These are phyloP conservation scores for Eucalyptus marginata DNA, from an alignment of 345 rosid species.

Conservation along the genomic window DNA sequence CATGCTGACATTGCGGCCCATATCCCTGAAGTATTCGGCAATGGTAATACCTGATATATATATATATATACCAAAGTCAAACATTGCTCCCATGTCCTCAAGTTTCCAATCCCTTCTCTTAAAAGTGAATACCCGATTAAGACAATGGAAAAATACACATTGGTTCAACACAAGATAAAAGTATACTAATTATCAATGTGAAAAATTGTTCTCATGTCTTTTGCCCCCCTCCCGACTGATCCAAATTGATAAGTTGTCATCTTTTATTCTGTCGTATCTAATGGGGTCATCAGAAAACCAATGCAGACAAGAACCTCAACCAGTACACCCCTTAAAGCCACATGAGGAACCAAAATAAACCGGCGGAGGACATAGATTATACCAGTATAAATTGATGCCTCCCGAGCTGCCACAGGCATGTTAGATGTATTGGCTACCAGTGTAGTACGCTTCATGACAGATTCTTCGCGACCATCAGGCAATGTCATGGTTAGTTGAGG, in stretches of 20 bases:
- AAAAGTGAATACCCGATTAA: background rate
- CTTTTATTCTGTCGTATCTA: background rate
- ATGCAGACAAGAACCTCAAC: background rate
- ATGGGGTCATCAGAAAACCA: background rate
- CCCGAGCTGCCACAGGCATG: slow-evolving; percentile 99
- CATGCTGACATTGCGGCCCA: slow-evolving; percentile 99
- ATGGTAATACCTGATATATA: slow-evolving; percentile 74
- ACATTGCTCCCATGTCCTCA: background rate
- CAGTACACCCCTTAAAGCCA: background rate
- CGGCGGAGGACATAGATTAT: background rate
- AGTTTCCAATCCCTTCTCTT: background rate
- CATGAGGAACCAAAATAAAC: background rate
- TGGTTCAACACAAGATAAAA: background rate
- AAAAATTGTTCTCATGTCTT: background rate
- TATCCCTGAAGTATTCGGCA: slow-evolving; percentile 97
- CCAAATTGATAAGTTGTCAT: background rate
- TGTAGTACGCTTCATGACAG: slow-evolving; percentile 99
- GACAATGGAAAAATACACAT: background rate
- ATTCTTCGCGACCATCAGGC: slow-evolving; percentile 99
- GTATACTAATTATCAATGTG: background rate
- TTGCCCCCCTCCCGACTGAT: background rate
- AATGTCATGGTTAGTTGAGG: slow-evolving; percentile 99
- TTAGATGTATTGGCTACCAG: slow-evolving; percentile 99
- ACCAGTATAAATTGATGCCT: slow-evolving; percentile 99
- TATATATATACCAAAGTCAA: background rate